phyloP scores from a whole-genome alignment of 2,329 filamentous ascomycete species.

The Trichophyton rubrum region DNA sequence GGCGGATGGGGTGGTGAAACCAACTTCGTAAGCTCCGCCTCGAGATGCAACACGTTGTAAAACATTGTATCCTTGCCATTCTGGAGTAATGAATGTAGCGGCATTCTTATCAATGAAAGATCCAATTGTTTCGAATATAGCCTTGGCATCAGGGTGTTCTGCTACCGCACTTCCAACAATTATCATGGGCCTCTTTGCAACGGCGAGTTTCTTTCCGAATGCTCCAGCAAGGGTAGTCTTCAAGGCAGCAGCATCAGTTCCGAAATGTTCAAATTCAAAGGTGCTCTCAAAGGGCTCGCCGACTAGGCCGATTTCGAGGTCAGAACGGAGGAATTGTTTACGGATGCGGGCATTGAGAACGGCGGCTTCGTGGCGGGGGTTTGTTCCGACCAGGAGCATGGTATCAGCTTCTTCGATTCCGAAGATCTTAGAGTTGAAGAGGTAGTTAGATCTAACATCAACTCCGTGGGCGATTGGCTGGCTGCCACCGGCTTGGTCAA shows the following conservation, averaged over 20 bases:
- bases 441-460: constrained; percentile 86
- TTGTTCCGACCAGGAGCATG: constrained; percentile 86
- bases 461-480: constrained; percentile 81
- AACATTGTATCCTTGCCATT: constrained; percentile 97
- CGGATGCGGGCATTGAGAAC: constrained; percentile 92
- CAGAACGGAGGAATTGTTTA: constrained; percentile 94
- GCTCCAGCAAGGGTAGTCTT: constrained; percentile 74
- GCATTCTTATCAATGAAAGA: constrained; percentile 88
- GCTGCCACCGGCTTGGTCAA: constrained; percentile 77
- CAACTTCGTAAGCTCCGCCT: constrained; percentile 87
- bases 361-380: constrained; percentile 88
- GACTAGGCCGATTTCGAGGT: constrained; percentile 82
- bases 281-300: constrained; percentile 87
- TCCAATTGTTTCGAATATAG: constrained; percentile 84
- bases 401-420: constrained; percentile 89
- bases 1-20: constrained; percentile 75
- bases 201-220: constrained; percentile 84
- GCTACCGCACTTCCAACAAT: constrained; percentile 85
- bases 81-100: constrained; percentile 69
- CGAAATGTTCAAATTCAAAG: constrained; percentile 89
- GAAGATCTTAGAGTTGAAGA: constrained; percentile 91
- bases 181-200: constrained; percentile 89
- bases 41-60: constrained; percentile 88
- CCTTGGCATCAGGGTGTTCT: constrained; percentile 82
- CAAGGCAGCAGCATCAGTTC: constrained; percentile 61